Base-by-base conservation (phyloP, 768 basidiomycete species). In the Mrakia gelida region DNA sequence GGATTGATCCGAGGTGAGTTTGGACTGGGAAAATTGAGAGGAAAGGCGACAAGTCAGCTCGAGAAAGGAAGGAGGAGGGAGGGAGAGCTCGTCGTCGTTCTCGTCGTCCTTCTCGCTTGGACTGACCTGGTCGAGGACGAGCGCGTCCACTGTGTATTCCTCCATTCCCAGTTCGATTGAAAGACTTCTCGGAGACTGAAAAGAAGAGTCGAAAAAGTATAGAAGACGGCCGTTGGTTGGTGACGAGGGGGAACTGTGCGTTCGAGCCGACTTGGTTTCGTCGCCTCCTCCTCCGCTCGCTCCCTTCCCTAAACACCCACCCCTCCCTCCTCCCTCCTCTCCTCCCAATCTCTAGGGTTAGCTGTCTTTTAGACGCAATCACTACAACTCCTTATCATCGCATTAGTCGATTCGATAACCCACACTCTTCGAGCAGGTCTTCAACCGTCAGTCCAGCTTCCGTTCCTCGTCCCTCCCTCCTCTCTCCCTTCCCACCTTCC, bases 1-100 rank as follows among this genome's bases (percentile, higher is more conserved):
- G 21, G 90, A 91, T 84, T 91, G 90, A 77, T 94, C 93, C 59
- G 88, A 89, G 5, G 87, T 84, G 28, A 79, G 75, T 56, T 75
- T 75, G 56, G 78, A 71, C 78, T 79, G 52, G 16, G 30, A 30
- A 32, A 28, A 61, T 21, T 38, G 18, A 26, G 38, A 7, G 52
- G 34, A 49, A 56, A 56, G 28, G 28, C 11, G 26, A 28, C 2
- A 18, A 16, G 34, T 30, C 16, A 23, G 54, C 30, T 32, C 56
- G 38, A 54, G 56, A 61, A 28, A n/a, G 54, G 49, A 54, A 18
- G 52, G 65, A 5, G 11, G 72, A n/a, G 56, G 59, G 52, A 26
- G 38, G 26, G 41, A 9, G 30, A 67, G 67, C 67, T 41, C 21
- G 13, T n/a, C 34, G 21, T 41, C 34, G 67, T 41, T 18, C 34